Base-by-base conservation (phyloP, 2,329 filamentous ascomycete genomes). In the Trichoderma afroharzianum region DNA sequence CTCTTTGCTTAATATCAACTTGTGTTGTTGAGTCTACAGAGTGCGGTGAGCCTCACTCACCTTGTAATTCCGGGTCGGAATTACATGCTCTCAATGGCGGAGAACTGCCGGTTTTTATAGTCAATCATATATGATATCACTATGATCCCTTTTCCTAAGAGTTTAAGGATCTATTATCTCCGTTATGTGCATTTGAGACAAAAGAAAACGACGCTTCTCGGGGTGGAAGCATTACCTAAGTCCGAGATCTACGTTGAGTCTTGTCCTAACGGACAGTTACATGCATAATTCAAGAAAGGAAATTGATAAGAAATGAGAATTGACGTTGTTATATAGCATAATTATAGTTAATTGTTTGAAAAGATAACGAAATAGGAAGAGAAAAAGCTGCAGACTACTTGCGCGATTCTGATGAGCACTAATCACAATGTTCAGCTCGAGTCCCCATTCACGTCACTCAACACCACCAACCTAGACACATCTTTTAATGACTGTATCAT, bases 41-140 rank as follows among this genome's bases (percentile, higher is more conserved):
- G 18, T 21, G n/a, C 4, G 43, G n/a, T 50, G n/a, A 21, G 43
- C n/a, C 9, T n/a, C n/a, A 50, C 9, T 50, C 43, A 21, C 43
- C n/a, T 50, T 32, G 6, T 59, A 59, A 59, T 32, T 59, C 55
- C 55, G 28, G 6, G 9, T 18, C 55, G 55, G 55, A 59, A 59
- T 59, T 59, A 59, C 9, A 59, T 18, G 21, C n/a, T 8, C 8
- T 21, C 18, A 59, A 32, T 2, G 18, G 28, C 28, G 26, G 55
- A 59, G 55, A 21, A 59, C 26, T 21, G 15, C 55, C 15, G 5
- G 9, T 24, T 6, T 1, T 6, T 21, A 32, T n/a, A 59, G 18
- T n/a, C 28, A 7, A 30, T 32, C 9, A n/a, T 24, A 53, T 14
- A 24, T 24, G 28, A 18, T 33, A 32, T 59, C 14, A 32, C n/a